phyloP scores from a whole-genome alignment of 495 filamentous ascomycete species.

The Podospora sp. region DNA sequence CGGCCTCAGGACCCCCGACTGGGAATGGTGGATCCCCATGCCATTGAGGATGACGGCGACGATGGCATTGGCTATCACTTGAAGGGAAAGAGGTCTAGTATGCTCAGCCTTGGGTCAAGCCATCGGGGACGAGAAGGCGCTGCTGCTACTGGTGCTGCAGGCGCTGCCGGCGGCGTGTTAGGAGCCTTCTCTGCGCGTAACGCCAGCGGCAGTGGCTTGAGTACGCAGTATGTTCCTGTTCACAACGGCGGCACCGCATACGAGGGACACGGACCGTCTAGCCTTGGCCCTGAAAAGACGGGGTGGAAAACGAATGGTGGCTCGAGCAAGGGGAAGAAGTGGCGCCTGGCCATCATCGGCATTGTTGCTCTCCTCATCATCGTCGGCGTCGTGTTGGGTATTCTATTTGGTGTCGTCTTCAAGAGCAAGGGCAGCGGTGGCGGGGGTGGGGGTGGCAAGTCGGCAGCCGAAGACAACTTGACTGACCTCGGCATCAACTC shows the following conservation, averaged over 20 bases:
- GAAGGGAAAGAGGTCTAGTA: conserved; percentile 49
- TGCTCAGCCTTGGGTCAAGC: conserved; percentile 53
- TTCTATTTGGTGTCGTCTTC: conserved; percentile 74
- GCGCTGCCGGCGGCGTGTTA: conserved; percentile 52
- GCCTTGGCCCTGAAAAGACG: conserved; percentile 48
- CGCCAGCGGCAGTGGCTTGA: conserved; percentile 39
- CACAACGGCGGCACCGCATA: conserved; percentile 32
- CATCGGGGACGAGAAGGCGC: conserved; percentile 40
- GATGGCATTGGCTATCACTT: conserved; percentile 65
- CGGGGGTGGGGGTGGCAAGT: conserved; percentile 21
- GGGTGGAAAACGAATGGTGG: conserved; percentile 55
- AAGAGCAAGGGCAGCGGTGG: conserved; percentile 39
- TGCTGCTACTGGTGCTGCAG: conserved; percentile 51
- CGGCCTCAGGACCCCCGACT: conserved; percentile 57
- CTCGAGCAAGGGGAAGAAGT: conserved; percentile 66
- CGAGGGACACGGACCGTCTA: conserved; percentile 27
- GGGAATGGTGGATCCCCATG: conserved; percentile 71
- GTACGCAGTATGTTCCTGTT: conserved; percentile 44
- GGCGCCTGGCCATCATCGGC: conserved; percentile 66
- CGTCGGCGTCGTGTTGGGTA: conserved; percentile 74
- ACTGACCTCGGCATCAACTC: conserved; percentile 76
- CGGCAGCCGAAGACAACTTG: conserved; percentile 54
- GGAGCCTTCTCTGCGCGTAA: conserved; percentile 49
- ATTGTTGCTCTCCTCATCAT: conserved; percentile 63
- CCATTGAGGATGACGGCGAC: conserved; percentile 83